Base-by-base conservation (phyloP, 2,329 filamentous ascomycete genomes). In the Aspergillus caelatus region DNA sequence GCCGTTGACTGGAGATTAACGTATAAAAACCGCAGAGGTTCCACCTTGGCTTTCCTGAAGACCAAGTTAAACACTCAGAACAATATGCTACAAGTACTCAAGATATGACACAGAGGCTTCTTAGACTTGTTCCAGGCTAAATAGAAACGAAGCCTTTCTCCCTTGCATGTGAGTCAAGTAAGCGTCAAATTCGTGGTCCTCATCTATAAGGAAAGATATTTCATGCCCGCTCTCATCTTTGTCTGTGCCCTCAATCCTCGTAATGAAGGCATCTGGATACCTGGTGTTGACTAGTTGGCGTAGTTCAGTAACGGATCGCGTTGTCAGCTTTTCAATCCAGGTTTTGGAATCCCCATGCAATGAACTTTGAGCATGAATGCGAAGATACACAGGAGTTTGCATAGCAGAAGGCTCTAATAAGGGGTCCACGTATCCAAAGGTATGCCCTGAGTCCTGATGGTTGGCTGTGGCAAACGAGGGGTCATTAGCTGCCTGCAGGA, bases 181-280 rank as follows among this genome's bases (percentile, higher is more conserved):
- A 0, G 89, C 89, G 63, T 85, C 84, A 65, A 95, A 75, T 78
- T 94, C 91, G 65, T 88, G 86, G 69, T 94, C 89, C 46, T 88
- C 84, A 60, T 89, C 88, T 69, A 94, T 89, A 61, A 83, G 79
- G 70, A 91, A 85, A 19, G 81, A 81, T 52, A 91, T 81, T 71
- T 92, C 89, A 57, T 83, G 83, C 6, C 86, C 88, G 66, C 83
- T 83, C 16, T 79, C 82, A 70, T 87, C 83, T 70, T 85, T 86
- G 57, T 92, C 82, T 30, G 92, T 77, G 2, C 90, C 91, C 70
- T 92, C 87, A 19, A 93, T 83, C 32, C 84, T 84, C 39, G 84
- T 78, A 57, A 90, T 86, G 16, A 84, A 72, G 0, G 84, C 84
- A 8, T 86, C 86, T 0, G 88, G 86, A 64, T 88, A 88, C 72